Evolutionary conservation across 257 asterid species (phyloP).

Genomic region (Salvia miltiorrhiza): DNA sequence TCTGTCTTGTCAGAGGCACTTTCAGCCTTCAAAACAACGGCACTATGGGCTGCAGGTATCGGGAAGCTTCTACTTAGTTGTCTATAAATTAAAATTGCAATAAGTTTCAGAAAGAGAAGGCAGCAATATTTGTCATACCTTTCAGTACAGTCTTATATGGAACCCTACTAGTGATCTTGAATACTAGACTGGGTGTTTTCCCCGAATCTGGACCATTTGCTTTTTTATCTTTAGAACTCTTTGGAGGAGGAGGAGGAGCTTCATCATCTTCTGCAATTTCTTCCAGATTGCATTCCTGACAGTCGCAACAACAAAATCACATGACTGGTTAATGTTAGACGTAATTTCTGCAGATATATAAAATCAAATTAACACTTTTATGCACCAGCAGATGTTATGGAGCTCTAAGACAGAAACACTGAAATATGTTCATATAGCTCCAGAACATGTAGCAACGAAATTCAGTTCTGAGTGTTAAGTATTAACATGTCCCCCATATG

Average conservation of each 20-base stretch:
- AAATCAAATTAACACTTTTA: too few relatives aligned
- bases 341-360: background rate
- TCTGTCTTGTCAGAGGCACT: conserved; percentile 64
- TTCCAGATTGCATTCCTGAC: conserved; percentile 92
- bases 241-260: conserved; percentile 65
- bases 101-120: background rate
- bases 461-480: too few relatives aligned
- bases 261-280: conserved; percentile 89
- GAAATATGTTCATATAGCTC: too few relatives aligned
- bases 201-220: conserved; percentile 78
- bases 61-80: conserved; percentile 10
- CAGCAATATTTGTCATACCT: conserved; percentile 35
- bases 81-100: background rate
- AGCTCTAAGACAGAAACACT: too few relatives aligned
- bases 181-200: conserved; percentile 73
- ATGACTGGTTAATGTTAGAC: conserved; percentile 7
- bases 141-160: conserved; percentile 89
- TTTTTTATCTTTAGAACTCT: conserved; percentile 91
- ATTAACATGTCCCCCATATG: too few relatives aligned
- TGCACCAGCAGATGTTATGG: too few relatives aligned
- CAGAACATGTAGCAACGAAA: too few relatives aligned
- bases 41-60: conserved; percentile 71
- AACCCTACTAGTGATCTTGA: conserved; percentile 80
- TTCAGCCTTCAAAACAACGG: conserved; percentile 85
- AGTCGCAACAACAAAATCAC: conserved; percentile 13